These are phyloP conservation scores for Apiotrichum porosum DNA, from an alignment of 1,284 basidiomycete species.

Conservation along the genomic window DNA sequence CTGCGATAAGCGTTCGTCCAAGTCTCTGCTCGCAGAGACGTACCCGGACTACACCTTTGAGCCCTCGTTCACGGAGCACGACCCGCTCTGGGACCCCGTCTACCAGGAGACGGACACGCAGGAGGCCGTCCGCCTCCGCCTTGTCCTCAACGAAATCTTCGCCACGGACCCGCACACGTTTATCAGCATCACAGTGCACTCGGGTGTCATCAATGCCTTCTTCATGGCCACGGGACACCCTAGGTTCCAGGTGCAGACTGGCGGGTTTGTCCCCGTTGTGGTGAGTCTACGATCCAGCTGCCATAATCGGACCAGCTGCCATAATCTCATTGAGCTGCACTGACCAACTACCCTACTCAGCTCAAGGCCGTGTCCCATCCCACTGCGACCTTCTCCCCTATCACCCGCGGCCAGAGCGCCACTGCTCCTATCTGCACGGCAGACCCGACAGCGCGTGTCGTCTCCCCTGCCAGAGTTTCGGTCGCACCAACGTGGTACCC, in stretches of 20 bases:
- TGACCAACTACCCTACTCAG: not conserved
- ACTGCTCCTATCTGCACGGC: constrained; percentile 17
- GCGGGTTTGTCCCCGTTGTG: constrained; percentile 28
- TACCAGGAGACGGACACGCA: constrained; percentile 31
- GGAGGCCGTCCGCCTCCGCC: constrained; percentile 26
- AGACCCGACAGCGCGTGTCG: no score
- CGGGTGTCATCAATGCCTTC: constrained; percentile 38
- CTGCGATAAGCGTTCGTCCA: constrained; percentile 37
- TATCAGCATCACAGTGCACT: constrained; percentile 43
- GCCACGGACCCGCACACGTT: constrained; percentile 29
- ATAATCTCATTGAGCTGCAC: not conserved
- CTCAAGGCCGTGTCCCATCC: constrained; percentile 20
- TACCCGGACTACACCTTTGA: constrained; percentile 37
- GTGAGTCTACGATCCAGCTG: constrained; percentile 7
- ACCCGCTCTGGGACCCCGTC: constrained; percentile 33
- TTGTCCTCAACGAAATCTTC: constrained; percentile 37
- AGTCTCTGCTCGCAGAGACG: constrained; percentile 16
- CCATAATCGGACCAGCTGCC: constrained; percentile 1
- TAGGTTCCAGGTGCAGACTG: constrained; percentile 24
- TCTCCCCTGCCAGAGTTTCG: no score
- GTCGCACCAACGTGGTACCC: no score
- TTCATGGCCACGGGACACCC: constrained; percentile 31
- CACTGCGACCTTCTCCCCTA: constrained; percentile 14
- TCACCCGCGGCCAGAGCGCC: constrained; percentile 20
- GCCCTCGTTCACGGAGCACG: constrained; percentile 36